Percentiles rank a stretch among this genome's conserved stretches.
Conservation (phyloP, 179 eudicot genomes). For the Spinacia oleracea region DNA sequence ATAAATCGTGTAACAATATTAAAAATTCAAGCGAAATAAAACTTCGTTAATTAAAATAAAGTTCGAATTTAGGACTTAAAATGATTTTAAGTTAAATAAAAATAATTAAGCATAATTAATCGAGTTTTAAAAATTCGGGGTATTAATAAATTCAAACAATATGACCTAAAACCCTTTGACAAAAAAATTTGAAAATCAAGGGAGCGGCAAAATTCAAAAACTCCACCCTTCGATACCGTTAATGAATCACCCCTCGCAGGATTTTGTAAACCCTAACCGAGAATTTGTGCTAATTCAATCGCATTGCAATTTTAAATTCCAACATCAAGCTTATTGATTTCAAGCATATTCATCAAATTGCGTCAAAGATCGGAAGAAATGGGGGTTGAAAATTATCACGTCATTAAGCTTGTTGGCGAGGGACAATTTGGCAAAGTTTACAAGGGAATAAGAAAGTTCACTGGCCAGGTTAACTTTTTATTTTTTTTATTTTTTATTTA, state of each 20-base stretch:
- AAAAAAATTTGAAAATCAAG: background rate
- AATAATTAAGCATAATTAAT: too few relatives aligned
- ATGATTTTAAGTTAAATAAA: too few relatives aligned
- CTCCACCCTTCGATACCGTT: background rate
- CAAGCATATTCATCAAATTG: background rate
- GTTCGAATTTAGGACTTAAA: too few relatives aligned
- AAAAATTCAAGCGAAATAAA: too few relatives aligned
- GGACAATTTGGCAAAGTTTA: slow-evolving; percentile 99
- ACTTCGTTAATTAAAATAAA: too few relatives aligned
- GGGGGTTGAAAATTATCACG: slow-evolving; percentile 96
- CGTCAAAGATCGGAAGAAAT: slow-evolving; percentile 32
- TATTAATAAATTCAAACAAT: too few relatives aligned
- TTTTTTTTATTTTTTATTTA: background rate
- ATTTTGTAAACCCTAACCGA: slow-evolving; percentile 6
- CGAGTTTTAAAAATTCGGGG: too few relatives aligned
- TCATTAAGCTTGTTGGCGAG: slow-evolving; percentile 96
- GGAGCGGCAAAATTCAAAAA: slow-evolving; percentile 16
- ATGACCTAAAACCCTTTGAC: too few relatives aligned
- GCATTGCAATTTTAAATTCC: background rate
- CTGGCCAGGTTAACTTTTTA: slow-evolving; percentile 62
- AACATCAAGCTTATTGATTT: background rate
- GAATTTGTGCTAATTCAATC: background rate
- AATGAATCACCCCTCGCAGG: background rate
- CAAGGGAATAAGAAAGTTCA: slow-evolving; percentile 81
- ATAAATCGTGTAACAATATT: too few relatives aligned